phyloP scores from a whole-genome alignment of 2,329 filamentous ascomycete species.

The Ascochyta clinopodiicola region DNA sequence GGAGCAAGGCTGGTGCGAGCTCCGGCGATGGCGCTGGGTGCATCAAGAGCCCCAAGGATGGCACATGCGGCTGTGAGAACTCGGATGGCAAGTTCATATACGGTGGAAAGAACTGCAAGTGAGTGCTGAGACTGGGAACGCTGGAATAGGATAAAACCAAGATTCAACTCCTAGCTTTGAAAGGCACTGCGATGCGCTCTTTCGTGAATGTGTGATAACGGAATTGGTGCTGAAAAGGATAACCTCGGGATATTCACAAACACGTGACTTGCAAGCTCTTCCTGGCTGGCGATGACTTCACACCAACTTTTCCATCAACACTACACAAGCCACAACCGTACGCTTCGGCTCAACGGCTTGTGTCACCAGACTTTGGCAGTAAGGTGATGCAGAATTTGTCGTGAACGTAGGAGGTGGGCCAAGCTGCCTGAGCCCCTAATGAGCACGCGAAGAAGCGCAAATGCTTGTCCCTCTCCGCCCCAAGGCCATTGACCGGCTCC shows the following conservation, averaged over 20 bases:
- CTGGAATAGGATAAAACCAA: not conserved
- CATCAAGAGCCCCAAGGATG: conserved; percentile 35
- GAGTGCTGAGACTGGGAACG: not conserved
- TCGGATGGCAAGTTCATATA: conserved; percentile 34
- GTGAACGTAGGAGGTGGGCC: conserved; percentile 12
- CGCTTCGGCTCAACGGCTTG: not conserved
- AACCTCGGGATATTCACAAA: too few species aligned
- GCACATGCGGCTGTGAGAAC: conserved; percentile 35
- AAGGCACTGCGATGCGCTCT: not conserved
- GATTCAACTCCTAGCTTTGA: not conserved
- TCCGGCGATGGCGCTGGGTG: conserved; percentile 35
- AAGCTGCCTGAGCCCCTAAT: conserved; percentile 15
- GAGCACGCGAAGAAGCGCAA: conserved; percentile 23
- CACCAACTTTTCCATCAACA: not conserved
- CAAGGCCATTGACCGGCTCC: conserved; percentile 10
- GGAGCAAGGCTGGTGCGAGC: conserved; percentile 25
- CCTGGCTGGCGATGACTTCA: not conserved
- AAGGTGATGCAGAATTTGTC: not conserved
- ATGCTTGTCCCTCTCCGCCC: conserved; percentile 19
- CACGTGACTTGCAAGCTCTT: not conserved
- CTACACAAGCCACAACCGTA: not conserved
- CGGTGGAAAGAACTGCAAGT: conserved; percentile 12
- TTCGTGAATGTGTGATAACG: not conserved
- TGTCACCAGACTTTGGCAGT: not conserved
- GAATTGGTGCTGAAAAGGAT: too few species aligned